A percentile compares a stretch with the other conserved stretches of the same genome.
phyloP scores from a whole-genome alignment of 1,139 yeast genomes.

The Petasospora fabianii region DNA sequence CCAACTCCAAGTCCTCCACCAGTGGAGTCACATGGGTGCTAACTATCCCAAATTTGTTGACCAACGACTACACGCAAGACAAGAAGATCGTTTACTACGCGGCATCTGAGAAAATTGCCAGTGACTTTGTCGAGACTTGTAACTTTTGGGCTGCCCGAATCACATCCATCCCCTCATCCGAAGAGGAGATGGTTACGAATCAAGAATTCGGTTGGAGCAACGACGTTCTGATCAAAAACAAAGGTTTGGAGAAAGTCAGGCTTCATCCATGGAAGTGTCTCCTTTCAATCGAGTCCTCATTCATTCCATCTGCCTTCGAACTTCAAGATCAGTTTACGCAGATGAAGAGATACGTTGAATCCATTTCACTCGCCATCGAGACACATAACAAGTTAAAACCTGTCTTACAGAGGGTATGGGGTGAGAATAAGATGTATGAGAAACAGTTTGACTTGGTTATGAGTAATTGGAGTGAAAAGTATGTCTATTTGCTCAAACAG shows the following conservation, averaged over 20 bases:
- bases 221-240: constrained; percentile 17
- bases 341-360: constrained; percentile 31
- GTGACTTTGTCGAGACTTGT: constrained; percentile 70
- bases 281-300: constrained; percentile 31
- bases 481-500: constrained; percentile 33
- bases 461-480: constrained; percentile 38
- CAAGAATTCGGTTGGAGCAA: constrained; percentile 81
- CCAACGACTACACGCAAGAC: constrained; percentile 20
- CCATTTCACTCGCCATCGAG: constrained; percentile 29
- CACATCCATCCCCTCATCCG: constrained; percentile 64
- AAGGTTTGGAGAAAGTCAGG: constrained; percentile 9
- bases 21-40: constrained; percentile 25
- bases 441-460: constrained; percentile 29
- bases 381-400: constrained; percentile 34
- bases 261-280: constrained; percentile 40
- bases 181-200: constrained; percentile 58
- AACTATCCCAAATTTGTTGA: constrained; percentile 21
- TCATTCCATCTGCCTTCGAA: constrained; percentile 26
- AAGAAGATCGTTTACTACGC: constrained; percentile 32
- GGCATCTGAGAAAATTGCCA: constrained; percentile 66
- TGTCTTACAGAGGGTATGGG: constrained; percentile 36
- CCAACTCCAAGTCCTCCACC: constrained; percentile 20
- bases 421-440: constrained; percentile 15
- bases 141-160: constrained; percentile 90
- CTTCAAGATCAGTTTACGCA: constrained; percentile 31